phyloP scores from a whole-genome alignment of 768 basidiomycete species.

The Mycena galopus region DNA sequence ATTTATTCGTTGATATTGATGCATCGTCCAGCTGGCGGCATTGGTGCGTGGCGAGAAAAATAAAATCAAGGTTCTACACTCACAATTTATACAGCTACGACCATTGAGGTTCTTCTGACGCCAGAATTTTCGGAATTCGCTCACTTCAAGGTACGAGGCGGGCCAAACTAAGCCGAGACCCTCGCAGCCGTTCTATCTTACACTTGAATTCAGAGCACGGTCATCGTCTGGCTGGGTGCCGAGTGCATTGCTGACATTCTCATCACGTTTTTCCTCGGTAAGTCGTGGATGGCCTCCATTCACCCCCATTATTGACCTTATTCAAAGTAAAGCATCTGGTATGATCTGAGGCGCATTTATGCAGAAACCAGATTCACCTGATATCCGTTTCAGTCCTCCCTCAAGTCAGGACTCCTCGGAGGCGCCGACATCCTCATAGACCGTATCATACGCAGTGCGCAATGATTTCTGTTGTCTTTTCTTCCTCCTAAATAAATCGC shows the following conservation, averaged over 20 bases:
- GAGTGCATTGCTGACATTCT: constrained; percentile 51
- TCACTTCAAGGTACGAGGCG: constrained; percentile 27
- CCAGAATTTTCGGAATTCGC: constrained; percentile 38
- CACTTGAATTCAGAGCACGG: constrained; percentile 30
- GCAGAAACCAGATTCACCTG: too few species aligned
- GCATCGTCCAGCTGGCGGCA: constrained; percentile 14
- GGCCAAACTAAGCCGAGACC: too few species aligned
- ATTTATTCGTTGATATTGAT: background rate
- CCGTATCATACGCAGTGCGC: constrained; percentile 53
- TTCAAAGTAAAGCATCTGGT: background rate
- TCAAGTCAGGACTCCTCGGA: constrained; percentile 53
- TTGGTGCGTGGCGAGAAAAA: background rate
- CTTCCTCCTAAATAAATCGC: background rate
- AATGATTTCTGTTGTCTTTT: background rate
- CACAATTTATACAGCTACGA: constrained; percentile 23
- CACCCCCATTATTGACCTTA: too few species aligned
- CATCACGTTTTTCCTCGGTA: constrained; percentile 46
- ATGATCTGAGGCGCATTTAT: background rate
- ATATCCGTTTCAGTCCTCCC: constrained; percentile 28
- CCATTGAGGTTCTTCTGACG: constrained; percentile 32
- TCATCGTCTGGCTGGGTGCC: constrained; percentile 52
- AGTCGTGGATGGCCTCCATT: too few species aligned
- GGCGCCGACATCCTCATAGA: constrained; percentile 52
- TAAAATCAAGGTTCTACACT: constrained; percentile 14
- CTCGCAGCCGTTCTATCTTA: too few species aligned